Evolutionary conservation across 2,329 filamentous ascomycete genomes (phyloP), one percentile per base, ranked within the genome.

Genomic region (Paracamarosporium sp.): DNA sequence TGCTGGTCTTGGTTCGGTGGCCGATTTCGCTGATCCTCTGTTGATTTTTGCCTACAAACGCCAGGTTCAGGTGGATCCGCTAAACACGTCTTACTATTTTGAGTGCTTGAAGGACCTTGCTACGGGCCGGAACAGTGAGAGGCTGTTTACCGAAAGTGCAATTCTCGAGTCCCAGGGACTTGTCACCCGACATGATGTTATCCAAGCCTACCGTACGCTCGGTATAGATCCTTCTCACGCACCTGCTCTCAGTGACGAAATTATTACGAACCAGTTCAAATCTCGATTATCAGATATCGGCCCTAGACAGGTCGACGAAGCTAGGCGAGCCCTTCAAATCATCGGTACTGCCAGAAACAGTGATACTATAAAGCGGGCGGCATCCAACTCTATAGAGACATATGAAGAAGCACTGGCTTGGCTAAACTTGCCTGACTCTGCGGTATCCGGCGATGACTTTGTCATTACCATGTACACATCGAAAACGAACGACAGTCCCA

Each of bases 51-150:
- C 87, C 4, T 91, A 86, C 68, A 79, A 85, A 24, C 80, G 84
- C 31, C 89, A 91, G 74, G 77, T 81, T 24, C 70, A 77, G 8
- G 82, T 81, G 50, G 86, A 91, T 69, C 80, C 82, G 20, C 61
- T 66, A 20, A 84, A 85, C 58, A 77, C 78, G 17, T 75, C 86
- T 2, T 86, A 86, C 68, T 91, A 90, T 70, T 82, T 90, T 58
- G 84, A 88, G 71, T 89, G 86, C 65, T 78, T 92, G n/a, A 81
- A 84, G 63, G 79, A 82, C 45, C 83, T 91, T 52, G 84, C 85
- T 15, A 76, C 78, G 24, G 81, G 84, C 17, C 80, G 88, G 52
- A 76, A 81, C 31, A 88, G 84, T 68, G 82, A 85, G 40, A 71
- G 79, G 7, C 81, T 92, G n/a, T 78, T 85, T 40, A 80, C 81